Conservation (phyloP, 495 filamentous ascomycete genomes). For the Tetracladium setigerum region DNA sequence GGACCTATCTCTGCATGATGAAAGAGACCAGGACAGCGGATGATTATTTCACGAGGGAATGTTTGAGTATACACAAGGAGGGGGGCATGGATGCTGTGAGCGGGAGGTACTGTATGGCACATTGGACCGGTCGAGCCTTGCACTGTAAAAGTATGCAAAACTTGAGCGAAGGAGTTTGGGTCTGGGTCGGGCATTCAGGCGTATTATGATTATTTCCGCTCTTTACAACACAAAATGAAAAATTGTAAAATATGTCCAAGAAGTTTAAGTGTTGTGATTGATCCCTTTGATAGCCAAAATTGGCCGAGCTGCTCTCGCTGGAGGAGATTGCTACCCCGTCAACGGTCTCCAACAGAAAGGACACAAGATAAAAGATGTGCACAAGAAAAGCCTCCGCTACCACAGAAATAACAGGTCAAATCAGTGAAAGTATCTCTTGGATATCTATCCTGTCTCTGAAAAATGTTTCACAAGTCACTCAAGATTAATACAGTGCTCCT, state of each 20-base stretch:
- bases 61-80: neutral
- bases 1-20: conserved; percentile 36
- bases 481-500: too few relatives aligned
- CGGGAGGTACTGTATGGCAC: neutral
- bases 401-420: too few relatives aligned
- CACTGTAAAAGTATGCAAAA: conserved; percentile 11
- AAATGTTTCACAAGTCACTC: too few relatives aligned
- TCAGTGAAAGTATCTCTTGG: too few relatives aligned
- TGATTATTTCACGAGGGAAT: neutral
- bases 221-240: conserved; percentile 12
- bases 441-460: too few relatives aligned
- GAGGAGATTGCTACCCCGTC: too few relatives aligned
- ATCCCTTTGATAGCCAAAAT: too few relatives aligned
- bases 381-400: too few relatives aligned
- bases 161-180: conserved; percentile 22
- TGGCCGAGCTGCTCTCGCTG: too few relatives aligned
- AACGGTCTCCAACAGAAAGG: too few relatives aligned
- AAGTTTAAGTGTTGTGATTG: too few relatives aligned
- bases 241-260: neutral
- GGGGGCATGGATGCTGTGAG: neutral
- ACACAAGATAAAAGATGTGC: too few relatives aligned
- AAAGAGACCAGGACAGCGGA: neutral
- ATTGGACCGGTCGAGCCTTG: neutral
- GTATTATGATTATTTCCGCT: conserved; percentile 9
- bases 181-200: conserved; percentile 2